phyloP scores from a whole-genome alignment of 441 rosid genomes.

The Erodium trifolium region DNA sequence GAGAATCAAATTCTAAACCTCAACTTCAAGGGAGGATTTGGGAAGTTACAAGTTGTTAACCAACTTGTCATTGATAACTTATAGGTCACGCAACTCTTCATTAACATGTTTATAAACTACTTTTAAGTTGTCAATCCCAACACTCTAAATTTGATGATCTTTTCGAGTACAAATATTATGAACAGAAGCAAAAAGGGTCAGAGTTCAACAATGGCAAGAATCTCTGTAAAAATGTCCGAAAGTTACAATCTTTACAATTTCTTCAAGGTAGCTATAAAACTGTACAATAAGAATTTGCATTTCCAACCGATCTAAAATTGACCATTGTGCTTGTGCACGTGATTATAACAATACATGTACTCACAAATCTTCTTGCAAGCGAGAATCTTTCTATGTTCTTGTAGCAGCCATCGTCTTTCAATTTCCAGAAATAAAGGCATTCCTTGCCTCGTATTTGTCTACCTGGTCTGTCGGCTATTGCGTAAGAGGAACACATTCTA shows the following conservation, averaged over 20 bases:
- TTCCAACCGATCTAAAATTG: neutral
- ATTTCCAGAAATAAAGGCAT: too few relatives aligned
- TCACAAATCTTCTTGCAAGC: neutral
- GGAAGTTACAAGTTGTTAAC: too few relatives aligned
- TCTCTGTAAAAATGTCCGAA: neutral
- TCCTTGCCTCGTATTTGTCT: too few relatives aligned
- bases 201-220: neutral
- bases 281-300: neutral
- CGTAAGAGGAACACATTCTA: slow-evolving; percentile 86
- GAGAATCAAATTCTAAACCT: too few relatives aligned
- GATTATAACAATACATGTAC: neutral
- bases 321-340: neutral
- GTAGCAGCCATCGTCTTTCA: too few relatives aligned
- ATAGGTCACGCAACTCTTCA: too few relatives aligned
- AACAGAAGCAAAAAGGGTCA: neutral
- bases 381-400: neutral
- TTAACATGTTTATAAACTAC: too few relatives aligned
- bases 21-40: too few relatives aligned
- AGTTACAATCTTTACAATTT: neutral
- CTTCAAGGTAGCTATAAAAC: neutral
- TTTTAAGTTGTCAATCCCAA: too few relatives aligned
- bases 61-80: too few relatives aligned
- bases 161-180: neutral
- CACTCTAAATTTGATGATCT: neutral
- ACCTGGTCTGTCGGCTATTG: slow-evolving; percentile 33